phyloP scores from a whole-genome alignment of 129 eudicot species.

The carrot (Daucus carota) region DNA sequence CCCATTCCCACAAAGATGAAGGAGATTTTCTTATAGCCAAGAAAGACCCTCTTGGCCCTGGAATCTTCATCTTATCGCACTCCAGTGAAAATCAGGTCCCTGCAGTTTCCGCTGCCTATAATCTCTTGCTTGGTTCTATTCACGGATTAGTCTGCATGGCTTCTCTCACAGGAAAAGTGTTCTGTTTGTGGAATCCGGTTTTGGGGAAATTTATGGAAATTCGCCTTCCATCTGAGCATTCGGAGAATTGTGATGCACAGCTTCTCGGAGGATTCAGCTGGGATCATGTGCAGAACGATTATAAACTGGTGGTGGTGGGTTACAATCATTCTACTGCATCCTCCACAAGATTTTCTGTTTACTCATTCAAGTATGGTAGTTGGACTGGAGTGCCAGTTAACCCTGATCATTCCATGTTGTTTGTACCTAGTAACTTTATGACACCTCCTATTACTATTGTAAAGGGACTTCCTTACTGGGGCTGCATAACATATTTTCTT shows the following conservation, averaged over 20 bases:
- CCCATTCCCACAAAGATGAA: background rate
- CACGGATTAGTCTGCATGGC: background rate
- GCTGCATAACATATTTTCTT: no score
- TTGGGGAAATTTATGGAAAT: background rate
- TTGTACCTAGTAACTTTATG: no score
- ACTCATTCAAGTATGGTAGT: no score
- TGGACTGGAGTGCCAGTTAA: no score
- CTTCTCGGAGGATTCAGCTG: background rate
- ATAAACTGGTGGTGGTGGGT: background rate
- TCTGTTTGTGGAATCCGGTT: background rate
- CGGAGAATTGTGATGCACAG: background rate
- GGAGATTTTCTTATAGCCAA: background rate
- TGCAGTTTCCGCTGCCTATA: no score
- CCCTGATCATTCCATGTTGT: no score
- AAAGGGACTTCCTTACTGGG: background rate
- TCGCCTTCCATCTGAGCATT: background rate
- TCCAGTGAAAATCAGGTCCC: background rate
- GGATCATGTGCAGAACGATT: background rate
- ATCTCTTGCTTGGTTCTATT: background rate
- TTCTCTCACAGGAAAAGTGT: background rate
- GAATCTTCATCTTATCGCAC: background rate
- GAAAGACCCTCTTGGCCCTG: rapidly evolving
- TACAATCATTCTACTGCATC: background rate
- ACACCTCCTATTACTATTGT: no score
- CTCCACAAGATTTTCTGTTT: no score